Conservation (phyloP, 257 asterid species). For the Solanum chiquidenum region DNA sequence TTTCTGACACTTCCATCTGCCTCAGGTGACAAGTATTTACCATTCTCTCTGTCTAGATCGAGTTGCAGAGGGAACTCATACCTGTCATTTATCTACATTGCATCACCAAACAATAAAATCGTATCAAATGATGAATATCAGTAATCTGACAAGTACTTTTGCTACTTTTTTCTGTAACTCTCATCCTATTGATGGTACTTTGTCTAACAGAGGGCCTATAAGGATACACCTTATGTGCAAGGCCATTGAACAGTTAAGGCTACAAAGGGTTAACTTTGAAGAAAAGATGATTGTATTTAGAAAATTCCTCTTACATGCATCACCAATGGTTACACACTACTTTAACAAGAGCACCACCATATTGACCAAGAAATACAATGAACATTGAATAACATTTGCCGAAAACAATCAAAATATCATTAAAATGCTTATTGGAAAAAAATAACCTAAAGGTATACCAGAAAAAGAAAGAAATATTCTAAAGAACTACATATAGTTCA, state of each 20-base stretch:
- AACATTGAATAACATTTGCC: neutral
- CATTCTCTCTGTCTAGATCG: conserved; percentile 81
- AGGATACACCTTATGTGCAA: neutral
- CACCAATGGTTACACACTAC: neutral
- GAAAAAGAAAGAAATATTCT: neutral
- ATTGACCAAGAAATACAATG: neutral
- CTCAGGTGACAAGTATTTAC: conserved; percentile 92
- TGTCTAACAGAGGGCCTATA: neutral
- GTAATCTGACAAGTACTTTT: neutral
- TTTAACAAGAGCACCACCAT: neutral
- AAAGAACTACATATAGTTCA: neutral
- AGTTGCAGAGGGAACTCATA: conserved; percentile 94
- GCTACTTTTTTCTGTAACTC: neutral
- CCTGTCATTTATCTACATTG: conserved; percentile 84
- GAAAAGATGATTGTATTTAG: neutral
- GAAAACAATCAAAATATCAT: neutral
- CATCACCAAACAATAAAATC: neutral
- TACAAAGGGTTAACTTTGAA: neutral
- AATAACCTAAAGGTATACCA: neutral
- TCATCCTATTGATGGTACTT: neutral
- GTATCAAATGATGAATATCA: neutral
- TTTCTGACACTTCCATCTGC: conserved; percentile 89
- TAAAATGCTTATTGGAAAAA: neutral
- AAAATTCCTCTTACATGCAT: neutral
- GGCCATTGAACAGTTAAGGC: neutral